Base-by-base conservation (phyloP, 2,329 filamentous ascomycete species). In the Orbilia oligospora region DNA sequence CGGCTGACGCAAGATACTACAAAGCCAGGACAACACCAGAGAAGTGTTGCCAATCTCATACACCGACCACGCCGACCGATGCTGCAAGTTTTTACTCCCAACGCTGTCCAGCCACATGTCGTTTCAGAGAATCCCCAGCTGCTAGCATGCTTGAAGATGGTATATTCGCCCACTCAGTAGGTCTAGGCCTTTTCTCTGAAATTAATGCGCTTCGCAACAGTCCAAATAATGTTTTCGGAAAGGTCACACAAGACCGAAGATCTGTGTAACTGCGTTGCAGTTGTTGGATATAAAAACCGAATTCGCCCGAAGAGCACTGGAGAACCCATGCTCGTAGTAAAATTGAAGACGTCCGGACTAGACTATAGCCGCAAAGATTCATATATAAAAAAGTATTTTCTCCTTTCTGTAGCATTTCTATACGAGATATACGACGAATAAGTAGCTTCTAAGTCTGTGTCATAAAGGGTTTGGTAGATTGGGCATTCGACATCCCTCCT, bases 1-100 rank as follows among this genome's bases (percentile, higher is more conserved):
- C n/a, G n/a, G n/a, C n/a, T n/a, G n/a, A n/a, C n/a, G n/a, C 48
- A 38, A 58, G 38, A 58, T 58, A 30, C 53, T 8, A 58, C 53
- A 58, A 38, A 38, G 18, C 38, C 53, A 58, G 38, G 30, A 58
- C 53, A 36, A n/a, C 14, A 6, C 44, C 44, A 6, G 18, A 20
- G 10, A 46, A 46, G 44, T 46, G 44, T 46, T 46, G 44, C 8
- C 18, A n/a, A 5, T 2, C 8, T 6, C 20, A 5, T 3, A 6
- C 27, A 30, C 27, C 27, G 27, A 30, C 27, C 27, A 6, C 27
- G 27, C n/a, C 44, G 44, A 46, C 44, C 44, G 44, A 20, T 9
- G 12, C 16, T 36, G 33, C 33, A 36, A 5, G 6, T 3, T 30
- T 30, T 3, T 6, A 30, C 3, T 30, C 10, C 8, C 6, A 36